Evolutionary conservation across 352 stramenopile genomes (phyloP).

Genomic region (Globisporangium apiculatum): DNA sequence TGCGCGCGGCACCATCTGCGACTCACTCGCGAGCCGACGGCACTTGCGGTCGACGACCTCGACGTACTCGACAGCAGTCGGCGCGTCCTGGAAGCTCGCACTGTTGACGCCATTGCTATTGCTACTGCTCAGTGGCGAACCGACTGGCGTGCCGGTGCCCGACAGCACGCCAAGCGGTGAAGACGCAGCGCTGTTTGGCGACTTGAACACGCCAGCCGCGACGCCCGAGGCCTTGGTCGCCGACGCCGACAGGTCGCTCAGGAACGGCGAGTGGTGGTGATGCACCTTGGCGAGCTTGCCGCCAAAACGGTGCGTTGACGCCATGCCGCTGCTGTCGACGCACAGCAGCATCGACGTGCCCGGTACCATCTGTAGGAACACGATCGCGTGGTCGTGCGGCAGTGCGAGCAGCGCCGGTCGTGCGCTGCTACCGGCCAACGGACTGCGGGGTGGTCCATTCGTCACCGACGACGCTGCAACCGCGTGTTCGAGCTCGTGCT

Average conservation of each 20-base stretch:
- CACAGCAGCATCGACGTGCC: slow-evolving; percentile 52
- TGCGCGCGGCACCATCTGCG: slow-evolving; percentile 15
- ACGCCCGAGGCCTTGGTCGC: slow-evolving; percentile 27
- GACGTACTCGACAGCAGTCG: slow-evolving; percentile 25
- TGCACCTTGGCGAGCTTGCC: slow-evolving; percentile 44
- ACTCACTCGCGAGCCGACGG: slow-evolving; percentile 42
- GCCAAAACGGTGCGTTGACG: slow-evolving; percentile 67
- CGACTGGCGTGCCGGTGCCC: neutral
- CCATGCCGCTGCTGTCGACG: slow-evolving; percentile 54
- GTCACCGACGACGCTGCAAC: neutral
- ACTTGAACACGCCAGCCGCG: slow-evolving; percentile 24
- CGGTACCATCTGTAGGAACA: slow-evolving; percentile 38
- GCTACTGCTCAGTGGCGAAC: slow-evolving; percentile 4
- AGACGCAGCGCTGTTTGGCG: neutral
- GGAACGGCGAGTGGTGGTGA: slow-evolving; percentile 26
- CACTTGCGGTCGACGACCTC: slow-evolving; percentile 67
- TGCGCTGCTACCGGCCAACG: neutral
- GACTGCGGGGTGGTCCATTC: neutral
- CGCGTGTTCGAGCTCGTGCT: neutral
- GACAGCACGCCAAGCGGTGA: neutral
- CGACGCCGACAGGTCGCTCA: slow-evolving; percentile 35
- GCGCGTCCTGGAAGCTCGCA: slow-evolving; percentile 13
- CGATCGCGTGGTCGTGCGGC: slow-evolving; percentile 57
- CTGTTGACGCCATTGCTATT: too few relatives aligned
- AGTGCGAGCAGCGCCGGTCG: slow-evolving; percentile 25